Percentiles rank a stretch among this genome's conserved stretches.
These are phyloP conservation scores for Lactifluus pinguis DNA, from an alignment of 768 basidiomycete genomes.

Conservation along the genomic window DNA sequence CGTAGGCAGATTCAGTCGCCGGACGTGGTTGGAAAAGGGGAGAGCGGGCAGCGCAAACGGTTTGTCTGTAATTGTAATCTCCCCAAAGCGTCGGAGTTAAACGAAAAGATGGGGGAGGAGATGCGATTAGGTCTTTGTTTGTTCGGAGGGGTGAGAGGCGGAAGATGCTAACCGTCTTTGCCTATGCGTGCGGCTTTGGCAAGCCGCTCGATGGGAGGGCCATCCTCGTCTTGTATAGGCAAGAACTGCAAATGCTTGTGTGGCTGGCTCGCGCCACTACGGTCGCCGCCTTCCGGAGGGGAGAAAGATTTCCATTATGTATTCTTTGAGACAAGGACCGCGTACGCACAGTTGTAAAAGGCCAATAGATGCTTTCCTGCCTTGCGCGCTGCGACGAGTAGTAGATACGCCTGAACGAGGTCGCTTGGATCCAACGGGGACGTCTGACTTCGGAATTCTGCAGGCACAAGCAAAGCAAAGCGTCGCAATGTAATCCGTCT, in stretches of 20 bases:
- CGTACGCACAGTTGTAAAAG: slow-evolving; percentile 78
- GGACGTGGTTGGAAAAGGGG: slow-evolving; percentile 76
- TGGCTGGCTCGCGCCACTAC: slow-evolving; percentile 80
- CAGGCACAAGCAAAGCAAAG: not conserved
- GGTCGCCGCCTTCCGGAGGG: slow-evolving; percentile 47
- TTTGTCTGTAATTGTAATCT: slow-evolving; percentile 37
- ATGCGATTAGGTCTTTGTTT: not conserved
- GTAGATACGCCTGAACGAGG: slow-evolving; percentile 64
- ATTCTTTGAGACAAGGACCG: not conserved
- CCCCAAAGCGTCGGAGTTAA: not conserved
- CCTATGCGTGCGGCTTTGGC: slow-evolving; percentile 52
- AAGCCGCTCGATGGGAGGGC: slow-evolving; percentile 71
- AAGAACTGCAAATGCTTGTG: slow-evolving; percentile 92
- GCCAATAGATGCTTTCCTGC: slow-evolving; percentile 56
- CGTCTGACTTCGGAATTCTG: slow-evolving; percentile 71
- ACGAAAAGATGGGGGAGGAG: not conserved
- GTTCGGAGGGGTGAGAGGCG: not conserved
- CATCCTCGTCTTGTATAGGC: slow-evolving; percentile 46
- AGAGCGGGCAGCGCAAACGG: slow-evolving; percentile 61
- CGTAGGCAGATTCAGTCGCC: slow-evolving; percentile 36
- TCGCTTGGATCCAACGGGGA: slow-evolving; percentile 74
- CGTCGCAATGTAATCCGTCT: no score
- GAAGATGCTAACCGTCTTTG: slow-evolving; percentile 36
- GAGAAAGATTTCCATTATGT: no score
- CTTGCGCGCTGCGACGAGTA: slow-evolving; percentile 60